A percentile compares a stretch with the other conserved stretches of the same genome.
These are phyloP conservation scores for Candida tropicalis DNA, from an alignment of 1,139 yeast species.

Conservation along the genomic window DNA sequence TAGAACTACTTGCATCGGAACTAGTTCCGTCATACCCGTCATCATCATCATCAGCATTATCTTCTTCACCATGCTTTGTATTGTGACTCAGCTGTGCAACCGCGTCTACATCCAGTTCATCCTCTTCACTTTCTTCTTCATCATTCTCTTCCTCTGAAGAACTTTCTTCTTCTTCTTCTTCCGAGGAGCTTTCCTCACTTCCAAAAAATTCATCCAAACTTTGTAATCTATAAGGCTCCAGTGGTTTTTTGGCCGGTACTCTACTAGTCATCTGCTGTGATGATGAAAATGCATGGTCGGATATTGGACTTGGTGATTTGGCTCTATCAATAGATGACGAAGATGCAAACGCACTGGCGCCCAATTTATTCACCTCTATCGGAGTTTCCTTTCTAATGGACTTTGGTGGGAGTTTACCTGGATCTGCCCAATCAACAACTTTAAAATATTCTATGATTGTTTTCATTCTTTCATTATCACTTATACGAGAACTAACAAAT, in stretches of 20 bases:
- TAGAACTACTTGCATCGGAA: constrained; percentile 12
- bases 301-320: constrained; percentile 23
- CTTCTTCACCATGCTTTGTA: constrained; percentile 6
- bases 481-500: constrained; percentile 8
- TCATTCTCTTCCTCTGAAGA: constrained; percentile 24
- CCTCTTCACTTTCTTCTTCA: constrained; percentile 22
- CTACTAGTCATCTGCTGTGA: constrained; percentile 16
- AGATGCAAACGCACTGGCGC: constrained; percentile 20
- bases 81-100: neutral
- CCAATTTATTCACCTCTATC: constrained; percentile 28
- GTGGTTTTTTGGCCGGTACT: constrained; percentile 12
- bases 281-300: constrained; percentile 31
- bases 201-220: constrained; percentile 87
- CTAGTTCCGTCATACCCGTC: too few species aligned
- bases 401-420: constrained; percentile 33
- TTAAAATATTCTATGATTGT: constrained; percentile 28
- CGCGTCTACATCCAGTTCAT: constrained; percentile 13
- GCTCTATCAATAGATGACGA: constrained; percentile 22
- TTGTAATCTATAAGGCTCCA: constrained; percentile 58
- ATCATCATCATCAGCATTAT: constrained; percentile 15
- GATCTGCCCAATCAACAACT: constrained; percentile 39
- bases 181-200: constrained; percentile 36
- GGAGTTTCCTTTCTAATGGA: constrained; percentile 39
- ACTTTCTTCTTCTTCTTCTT: constrained; percentile 27
- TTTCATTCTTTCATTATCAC: constrained; percentile 19